Base-by-base conservation (phyloP, 495 filamentous ascomycete species). In the Bombardia bombarda region DNA sequence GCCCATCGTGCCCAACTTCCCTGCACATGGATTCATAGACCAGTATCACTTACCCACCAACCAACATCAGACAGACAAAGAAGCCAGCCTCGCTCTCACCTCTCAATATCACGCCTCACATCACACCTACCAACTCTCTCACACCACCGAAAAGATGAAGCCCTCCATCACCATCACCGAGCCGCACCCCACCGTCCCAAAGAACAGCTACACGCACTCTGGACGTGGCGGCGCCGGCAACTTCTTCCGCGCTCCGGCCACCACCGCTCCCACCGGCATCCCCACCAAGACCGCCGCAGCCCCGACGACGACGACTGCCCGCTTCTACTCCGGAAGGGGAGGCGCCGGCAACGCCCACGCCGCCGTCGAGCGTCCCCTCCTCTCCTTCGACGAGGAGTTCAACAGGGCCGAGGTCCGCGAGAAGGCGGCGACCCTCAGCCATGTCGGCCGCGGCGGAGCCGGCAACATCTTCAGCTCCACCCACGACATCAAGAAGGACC, bases 341-440 rank as follows among this genome's bases (percentile, higher is more conserved):
- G 92, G 92, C 24, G 87, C 83, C 34, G 92, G 92, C 50, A 98
- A 96, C 67, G 74, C 88, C 46, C 83, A 86, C 69, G 67, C 69
- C 47, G 66, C 73, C 48, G 52, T 52, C 25, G 72, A 77, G 56
- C 80, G 84, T 33, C 75, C 85, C 49, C 79, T 87, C 53, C 84
- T 95, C 70, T 83, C 77, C 46, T 92, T 96, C 68, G 87, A 95
- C 65, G 90, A 96, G 72, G 90, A 96, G 61, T 79, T 90, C 45
- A 75, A 83, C 52, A 70, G 71, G 38, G 71, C 78, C 57, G 67
- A 61, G 47, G 63, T 70, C 47, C 77, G 82, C 47, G 82, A 83
- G 47, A 52, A 62, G 46, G 61, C 77, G 47, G 72, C 75, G 51
- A 75, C 67, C 39, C 69, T 77, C 22, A 65, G 71, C 56, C 82